Evolutionary conservation across 2,329 filamentous ascomycete genomes (phyloP), one percentile per base, ranked within the genome.

Genomic region (Penicillium sp.): DNA sequence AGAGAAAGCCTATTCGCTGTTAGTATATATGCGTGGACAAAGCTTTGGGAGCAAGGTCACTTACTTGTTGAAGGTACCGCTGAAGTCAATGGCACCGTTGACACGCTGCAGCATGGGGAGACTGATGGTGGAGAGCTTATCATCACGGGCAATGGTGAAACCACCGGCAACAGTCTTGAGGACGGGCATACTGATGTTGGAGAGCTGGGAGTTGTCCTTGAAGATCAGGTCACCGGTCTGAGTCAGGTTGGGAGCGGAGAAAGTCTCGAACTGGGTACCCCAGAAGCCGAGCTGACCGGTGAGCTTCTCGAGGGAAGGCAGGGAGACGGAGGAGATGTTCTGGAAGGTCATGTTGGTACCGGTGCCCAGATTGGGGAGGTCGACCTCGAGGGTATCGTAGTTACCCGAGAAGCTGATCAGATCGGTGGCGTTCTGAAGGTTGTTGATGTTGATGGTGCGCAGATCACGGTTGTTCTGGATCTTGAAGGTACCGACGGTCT

Each of bases 401-500:
- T 99, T 99, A 80, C 88, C 86, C 67, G 86, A 84, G 71, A 99
- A 86, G 68, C 83, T 86, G 50, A 97, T 79, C 44, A 81, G 75
- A 54, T 83, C 80, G 62, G 83, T 88, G 67, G 96, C 84, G 78
- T 89, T 93, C 73, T 82, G 82, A 56, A 97, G 82, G 72, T 88
- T 84, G 75, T 91, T 89, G 63, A 79, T 75, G 71, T 84, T 84
- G 79, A 95, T 89, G 59, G 80, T 81, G 71, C 83, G 84, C 66
- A 99, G 82, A 71, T 88, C 87, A 59, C 79, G 79, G 85, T 97
- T 97, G 87, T 96, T 96, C 83, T 90, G 88, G 77, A 99, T 88
- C 74, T 89, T 81, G 73, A 99, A 84, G 63, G 79, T 81, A 55
- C 84, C 82, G 52, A 91, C 87, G n/a, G 82, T 82, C 61, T 84